Conservation (phyloP, 345 rosid species). For the Boechera stricta region DNA sequence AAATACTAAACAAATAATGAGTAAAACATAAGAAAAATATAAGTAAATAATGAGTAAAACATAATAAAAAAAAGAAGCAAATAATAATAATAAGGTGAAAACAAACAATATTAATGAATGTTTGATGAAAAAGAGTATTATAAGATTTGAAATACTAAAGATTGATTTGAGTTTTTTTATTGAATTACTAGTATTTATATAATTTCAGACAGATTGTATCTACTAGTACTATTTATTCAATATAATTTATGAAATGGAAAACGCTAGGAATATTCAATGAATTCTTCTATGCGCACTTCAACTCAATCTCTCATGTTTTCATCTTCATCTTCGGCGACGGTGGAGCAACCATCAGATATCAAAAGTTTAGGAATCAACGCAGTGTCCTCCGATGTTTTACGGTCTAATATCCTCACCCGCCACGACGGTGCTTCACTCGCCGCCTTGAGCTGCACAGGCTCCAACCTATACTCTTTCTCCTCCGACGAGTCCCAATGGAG, state of each 20-base stretch:
- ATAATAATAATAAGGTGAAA: no score
- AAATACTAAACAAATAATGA: no score
- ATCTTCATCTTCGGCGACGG: not conserved
- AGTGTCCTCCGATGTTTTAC: constrained; percentile 62
- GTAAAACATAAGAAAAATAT: no score
- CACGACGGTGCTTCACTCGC: constrained; percentile 78
- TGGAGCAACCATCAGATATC: not conserved
- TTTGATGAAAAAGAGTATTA: no score
- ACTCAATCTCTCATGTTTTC: constrained; percentile 8
- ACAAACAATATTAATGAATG: no score
- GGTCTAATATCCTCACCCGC: constrained; percentile 61
- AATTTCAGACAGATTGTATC: no score
- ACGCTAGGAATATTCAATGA: not conserved
- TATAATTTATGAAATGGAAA: not conserved
- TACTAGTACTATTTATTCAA: no score
- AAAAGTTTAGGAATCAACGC: constrained; percentile 37
- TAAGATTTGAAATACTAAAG: no score
- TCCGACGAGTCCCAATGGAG: constrained; percentile 61
- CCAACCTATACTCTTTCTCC: constrained; percentile 54
- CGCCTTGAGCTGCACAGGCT: constrained; percentile 56
- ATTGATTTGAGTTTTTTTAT: no score
- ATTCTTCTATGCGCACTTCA: not conserved
- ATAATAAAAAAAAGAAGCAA: no score
- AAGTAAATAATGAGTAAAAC: no score
- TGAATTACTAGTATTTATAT: no score